phyloP scores from a whole-genome alignment of 2,329 filamentous ascomycete species.

The Diaporthe citri region DNA sequence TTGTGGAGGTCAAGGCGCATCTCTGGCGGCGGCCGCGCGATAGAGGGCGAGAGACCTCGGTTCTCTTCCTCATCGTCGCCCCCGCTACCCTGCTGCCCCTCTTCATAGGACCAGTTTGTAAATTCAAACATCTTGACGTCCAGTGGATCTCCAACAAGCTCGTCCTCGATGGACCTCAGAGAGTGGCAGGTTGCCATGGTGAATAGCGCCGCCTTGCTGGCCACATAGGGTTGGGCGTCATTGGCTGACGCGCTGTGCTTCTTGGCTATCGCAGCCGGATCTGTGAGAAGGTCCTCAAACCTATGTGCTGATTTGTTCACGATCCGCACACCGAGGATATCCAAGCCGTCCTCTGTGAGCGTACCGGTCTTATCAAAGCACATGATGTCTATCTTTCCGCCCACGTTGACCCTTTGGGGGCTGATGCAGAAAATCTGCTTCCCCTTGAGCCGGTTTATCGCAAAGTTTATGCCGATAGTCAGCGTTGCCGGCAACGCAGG shows the following conservation, averaged over 20 bases:
- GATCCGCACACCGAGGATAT: slow-evolving; percentile 89
- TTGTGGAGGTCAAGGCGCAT: slow-evolving; percentile 65
- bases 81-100: slow-evolving; percentile 78
- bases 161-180: slow-evolving; percentile 85
- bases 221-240: slow-evolving; percentile 50
- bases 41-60: slow-evolving; percentile 83
- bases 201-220: slow-evolving; percentile 76
- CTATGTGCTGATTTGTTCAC: slow-evolving; percentile 72
- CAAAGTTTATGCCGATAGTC: slow-evolving; percentile 97
- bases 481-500: slow-evolving; percentile 94
- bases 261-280: slow-evolving; percentile 71
- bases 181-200: slow-evolving; percentile 99
- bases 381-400: slow-evolving; percentile 93
- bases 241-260: slow-evolving; percentile 45
- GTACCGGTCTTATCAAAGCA: slow-evolving; percentile 99
- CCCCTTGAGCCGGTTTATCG: slow-evolving; percentile 84
- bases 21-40: slow-evolving; percentile 81
- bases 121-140: slow-evolving; percentile 99
- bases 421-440: slow-evolving; percentile 98
- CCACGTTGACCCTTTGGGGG: slow-evolving; percentile 95
- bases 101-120: slow-evolving; percentile 91
- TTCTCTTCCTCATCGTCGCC: slow-evolving; percentile 81
- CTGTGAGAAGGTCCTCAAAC: slow-evolving; percentile 82
- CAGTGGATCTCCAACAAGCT: slow-evolving; percentile 91
- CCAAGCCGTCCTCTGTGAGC: slow-evolving; percentile 93